Base-by-base conservation (phyloP, 768 basidiomycete species). In the Russula foetens region DNA sequence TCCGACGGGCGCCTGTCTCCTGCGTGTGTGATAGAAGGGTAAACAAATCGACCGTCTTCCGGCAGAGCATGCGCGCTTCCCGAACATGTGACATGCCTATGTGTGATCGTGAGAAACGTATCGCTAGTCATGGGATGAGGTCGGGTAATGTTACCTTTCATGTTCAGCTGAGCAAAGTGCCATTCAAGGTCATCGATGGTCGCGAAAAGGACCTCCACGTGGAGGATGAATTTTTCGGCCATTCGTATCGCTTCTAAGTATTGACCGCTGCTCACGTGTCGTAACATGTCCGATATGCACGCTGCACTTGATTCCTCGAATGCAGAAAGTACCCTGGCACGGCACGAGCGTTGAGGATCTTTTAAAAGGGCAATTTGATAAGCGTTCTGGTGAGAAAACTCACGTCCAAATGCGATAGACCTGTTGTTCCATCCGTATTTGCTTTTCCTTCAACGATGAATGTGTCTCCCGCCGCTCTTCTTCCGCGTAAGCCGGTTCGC, bases 301-400 rank as follows among this genome's bases (percentile, higher is more conserved):
- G 96, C 95, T 24, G 97, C 97, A 67, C 92, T 94, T n/a, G 92
- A 96, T 75, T 99, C 97, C 72, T 99, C 97, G 65, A 98, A 99
- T 4, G 96, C 92, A 26, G 94, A 97, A 39, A 99, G 80, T 39
- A 98, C 94, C 51, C 90, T 92, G 64, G 29, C 39, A 53, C 51
- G 38, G 7, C n/a, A n/a, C n/a, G n/a, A n/a, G 21, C 11, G 50
- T 67, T 38, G 62, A 65, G 44, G 24, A 38, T 38, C 41, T 64
- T 48, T 56, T 1, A 52, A 31, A 44, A 6, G 26, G 24, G 12
- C 7, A 23, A 54, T 38, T 7, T 9, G 9, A 57, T 28, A 31
- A 53, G 48, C 43, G n/a, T 19, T 41, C 44, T 35, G 55, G 9
- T 44, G 51, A 29, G 48, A 46, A n/a, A 51, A 83, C 90, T 75